Conservation (phyloP, 768 basidiomycete genomes). For the Daedaleopsis sinensis region DNA sequence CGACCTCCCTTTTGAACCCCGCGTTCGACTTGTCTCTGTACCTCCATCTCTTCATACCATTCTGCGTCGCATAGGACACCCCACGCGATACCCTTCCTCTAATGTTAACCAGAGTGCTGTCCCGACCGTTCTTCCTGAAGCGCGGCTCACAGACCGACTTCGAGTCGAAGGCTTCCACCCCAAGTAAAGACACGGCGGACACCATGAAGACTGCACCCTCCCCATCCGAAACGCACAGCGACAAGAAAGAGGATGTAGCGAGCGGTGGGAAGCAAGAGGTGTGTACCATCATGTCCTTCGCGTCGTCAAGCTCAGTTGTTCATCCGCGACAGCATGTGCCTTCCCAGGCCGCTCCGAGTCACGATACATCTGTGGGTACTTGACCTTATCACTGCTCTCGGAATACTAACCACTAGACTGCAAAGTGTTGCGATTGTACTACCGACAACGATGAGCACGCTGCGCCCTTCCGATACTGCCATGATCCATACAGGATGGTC, state of each 20-base stretch:
- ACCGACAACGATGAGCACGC: neutral
- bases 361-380: too few relatives aligned
- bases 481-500: neutral
- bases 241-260: too few relatives aligned
- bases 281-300: too few relatives aligned
- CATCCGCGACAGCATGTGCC: too few relatives aligned
- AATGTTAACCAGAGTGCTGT: slow-evolving; percentile 17
- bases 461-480: neutral
- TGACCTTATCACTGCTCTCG: too few relatives aligned
- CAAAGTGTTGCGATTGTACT: neutral
- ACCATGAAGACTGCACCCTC: neutral
- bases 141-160: slow-evolving; percentile 4
- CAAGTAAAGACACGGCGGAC: neutral
- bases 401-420: too few relatives aligned
- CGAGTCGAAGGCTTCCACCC: neutral
- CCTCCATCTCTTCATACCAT: slow-evolving; percentile 1
- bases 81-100: slow-evolving; percentile 10
- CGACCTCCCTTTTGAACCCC: neutral
- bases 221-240: too few relatives aligned
- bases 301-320: too few relatives aligned
- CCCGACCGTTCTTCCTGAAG: slow-evolving; percentile 12
- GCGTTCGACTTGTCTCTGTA: slow-evolving; percentile 7
- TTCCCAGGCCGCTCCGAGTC: too few relatives aligned
- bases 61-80: neutral
- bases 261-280: too few relatives aligned